phyloP scores from a whole-genome alignment of 768 basidiomycete genomes.

The Lactarius sp. region DNA sequence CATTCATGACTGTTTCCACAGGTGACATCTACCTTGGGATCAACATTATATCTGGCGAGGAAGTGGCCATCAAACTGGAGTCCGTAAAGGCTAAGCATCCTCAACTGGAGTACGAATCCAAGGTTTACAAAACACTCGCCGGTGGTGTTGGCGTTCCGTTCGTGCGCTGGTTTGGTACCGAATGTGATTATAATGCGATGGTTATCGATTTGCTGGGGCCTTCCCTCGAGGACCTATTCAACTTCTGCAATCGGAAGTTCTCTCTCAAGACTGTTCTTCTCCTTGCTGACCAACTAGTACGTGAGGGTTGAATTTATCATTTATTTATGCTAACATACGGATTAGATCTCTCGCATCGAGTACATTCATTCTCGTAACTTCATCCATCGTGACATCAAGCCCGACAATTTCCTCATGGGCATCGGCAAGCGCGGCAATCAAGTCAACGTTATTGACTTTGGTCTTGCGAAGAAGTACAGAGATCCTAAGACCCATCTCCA shows the following conservation, averaged over 20 bases:
- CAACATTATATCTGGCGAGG: constrained; percentile 99
- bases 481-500: constrained; percentile 99
- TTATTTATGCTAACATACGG: constrained; percentile 19
- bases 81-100: constrained; percentile 99
- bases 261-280: constrained; percentile 94
- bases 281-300: constrained; percentile 91
- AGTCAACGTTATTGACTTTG: constrained; percentile 98
- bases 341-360: constrained; percentile 93
- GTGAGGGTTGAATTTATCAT: constrained; percentile 29
- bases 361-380: constrained; percentile 99
- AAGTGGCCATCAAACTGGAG: constrained; percentile 99
- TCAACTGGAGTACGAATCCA: constrained; percentile 98
- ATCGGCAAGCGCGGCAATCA: constrained; percentile 99
- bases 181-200: constrained; percentile 99
- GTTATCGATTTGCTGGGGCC: constrained; percentile 95
- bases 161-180: constrained; percentile 89
- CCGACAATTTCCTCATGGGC: constrained; percentile 99
- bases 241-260: constrained; percentile 97
- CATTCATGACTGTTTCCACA: constrained; percentile 30
- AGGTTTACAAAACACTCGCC: constrained; percentile 95
- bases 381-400: constrained; percentile 96
- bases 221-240: constrained; percentile 87
- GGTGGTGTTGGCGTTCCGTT: constrained; percentile 99
- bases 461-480: constrained; percentile 99
- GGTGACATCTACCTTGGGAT: constrained; percentile 99